Base-by-base conservation (phyloP, 495 filamentous ascomycete species). In the Lasiosphaeria hispida region DNA sequence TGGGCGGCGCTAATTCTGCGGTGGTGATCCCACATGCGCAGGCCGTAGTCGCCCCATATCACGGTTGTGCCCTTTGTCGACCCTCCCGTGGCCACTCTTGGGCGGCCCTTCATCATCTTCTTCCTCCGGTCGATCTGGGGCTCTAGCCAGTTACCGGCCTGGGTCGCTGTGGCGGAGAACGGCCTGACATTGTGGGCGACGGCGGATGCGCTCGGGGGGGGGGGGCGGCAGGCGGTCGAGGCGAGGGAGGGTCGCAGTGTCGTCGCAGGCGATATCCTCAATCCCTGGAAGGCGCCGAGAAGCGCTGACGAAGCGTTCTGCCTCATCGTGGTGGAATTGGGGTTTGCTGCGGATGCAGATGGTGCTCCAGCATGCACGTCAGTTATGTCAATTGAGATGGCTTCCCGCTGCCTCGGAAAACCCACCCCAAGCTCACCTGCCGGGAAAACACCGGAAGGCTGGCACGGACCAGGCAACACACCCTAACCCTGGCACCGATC, bases 1-100 rank as follows among this genome's bases (percentile, higher is more conserved):
- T 94, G 90, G 45, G 81, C 69, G n/a, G 94, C 89, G 41, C 89
- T 91, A 67, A 99, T 85, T 36, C 94, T 84, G 36, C 92, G 88
- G 74, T 96, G 88, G 70, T 97, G 90, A 74, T 97, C 92, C 58
- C 81, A 85, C 85, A 99, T 91, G 43, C 94, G 91, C 67, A 99
- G 72, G 13, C 94, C 94, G 67, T 92, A 97, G 73, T 97, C 93
- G 53, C 94, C 94, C 92, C 92, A 97, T 50, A 92, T 82, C 10
- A 99, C 89, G 1, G 93, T 97, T 48, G 94, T 99, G 58, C 94
- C 94, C 59, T 93, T 90, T 8, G 81, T 85, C 40, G 88, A 92
- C 49, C 94, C 95, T 35, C 94, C 95, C 1, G 92, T 99, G 39
- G 88, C 82, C 41, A 97, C 90, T 64, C 91, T 84, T 42, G 89